Base-by-base conservation (phyloP, 2,329 filamentous ascomycete genomes). In the Aureobasidium melanogenum region DNA sequence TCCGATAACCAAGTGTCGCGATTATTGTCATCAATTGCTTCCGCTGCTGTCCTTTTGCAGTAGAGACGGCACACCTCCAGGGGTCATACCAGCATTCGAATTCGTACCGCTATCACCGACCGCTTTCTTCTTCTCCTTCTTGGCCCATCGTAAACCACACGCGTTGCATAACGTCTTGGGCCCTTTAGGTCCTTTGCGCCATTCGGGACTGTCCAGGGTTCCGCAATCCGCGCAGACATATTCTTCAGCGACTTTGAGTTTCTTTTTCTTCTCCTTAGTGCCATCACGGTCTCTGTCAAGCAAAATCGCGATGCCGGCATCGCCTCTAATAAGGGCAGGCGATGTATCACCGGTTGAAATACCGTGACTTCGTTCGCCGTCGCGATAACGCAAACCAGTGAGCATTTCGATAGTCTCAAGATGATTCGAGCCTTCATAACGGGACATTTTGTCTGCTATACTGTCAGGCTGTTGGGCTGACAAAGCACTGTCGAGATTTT, bases 191-290 rank as follows among this genome's bases (percentile, higher is more conserved):
- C 93, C 93, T 73, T 96, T 97, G 64, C 93, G 83, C 93, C 93
- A 97, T 77, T 97, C 93, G 0, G 93, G 93, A 17, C 90, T 96
- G 70, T 97, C 92, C 43, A 95, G 81, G 0, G 91, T 97, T 79
- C 93, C 92, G 75, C 93, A 97, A 73, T 97, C 93, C 1, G 90
- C 93, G 74, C 93, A 97, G 39, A 96, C 90, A 71, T 97, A 97
- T 78, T 97, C 92, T 70, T 96, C 82, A 10, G 80, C 79, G 46
- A 81, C 81, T 72, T 96, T 96, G 50, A 90, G 78, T 73, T 96
- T 96, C 79, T 88, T 89, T 79, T 95, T 86, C 72, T 87, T 95
- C 74, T 96, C 92, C 75, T 96, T 92, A 0, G 83, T 86, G 14
- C 81, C 81, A 52, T 87, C 79, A 15, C 82, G 81, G 63, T 94